phyloP scores from a whole-genome alignment of 1,139 yeast species.

The Hyphopichia wangnamkhiaoensis region DNA sequence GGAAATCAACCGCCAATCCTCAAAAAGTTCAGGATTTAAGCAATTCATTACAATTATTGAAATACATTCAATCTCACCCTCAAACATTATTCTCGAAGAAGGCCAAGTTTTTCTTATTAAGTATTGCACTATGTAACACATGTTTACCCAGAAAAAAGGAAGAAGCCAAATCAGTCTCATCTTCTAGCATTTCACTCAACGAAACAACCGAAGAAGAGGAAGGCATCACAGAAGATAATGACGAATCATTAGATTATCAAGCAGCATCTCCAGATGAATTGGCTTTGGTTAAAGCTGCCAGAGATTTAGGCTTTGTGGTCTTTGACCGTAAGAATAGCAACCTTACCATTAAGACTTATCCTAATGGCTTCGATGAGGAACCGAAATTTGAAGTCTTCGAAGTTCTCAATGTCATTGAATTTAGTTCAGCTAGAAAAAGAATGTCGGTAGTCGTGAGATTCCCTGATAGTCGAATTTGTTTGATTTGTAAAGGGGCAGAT shows the following conservation, averaged over 20 bases:
- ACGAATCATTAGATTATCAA: conserved; percentile 68
- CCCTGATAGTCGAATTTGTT: conserved; percentile 76
- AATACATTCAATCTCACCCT: conserved; percentile 72
- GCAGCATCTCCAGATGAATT: conserved; percentile 96
- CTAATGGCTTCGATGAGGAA: conserved; percentile 69
- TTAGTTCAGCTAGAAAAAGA: conserved; percentile 84
- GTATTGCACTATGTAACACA: conserved; percentile 85
- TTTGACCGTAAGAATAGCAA: conserved; percentile 62
- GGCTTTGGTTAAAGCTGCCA: conserved; percentile 90
- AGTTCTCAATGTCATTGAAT: conserved; percentile 79
- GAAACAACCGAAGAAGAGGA: conserved; percentile 17
- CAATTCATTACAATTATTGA: conserved; percentile 57
- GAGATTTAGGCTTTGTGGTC: conserved; percentile 88
- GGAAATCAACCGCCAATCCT: conserved; percentile 45
- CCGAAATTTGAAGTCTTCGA: conserved; percentile 70
- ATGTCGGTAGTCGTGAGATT: conserved; percentile 86
- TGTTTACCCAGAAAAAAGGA: conserved; percentile 64
- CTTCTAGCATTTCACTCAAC: conserved; percentile 14
- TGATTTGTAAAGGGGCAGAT: conserved; percentile 95
- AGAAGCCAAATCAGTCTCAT: conserved; percentile 8
- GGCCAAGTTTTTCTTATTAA: conserved; percentile 75
- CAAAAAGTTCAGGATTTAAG: conserved; percentile 25
- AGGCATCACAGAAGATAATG: conserved; percentile 22
- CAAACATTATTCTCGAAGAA: conserved; percentile 66
- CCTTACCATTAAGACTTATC: conserved; percentile 74